Conservation (phyloP, 176 grass and related monocot species). For the Aegilops sharonensis region DNA sequence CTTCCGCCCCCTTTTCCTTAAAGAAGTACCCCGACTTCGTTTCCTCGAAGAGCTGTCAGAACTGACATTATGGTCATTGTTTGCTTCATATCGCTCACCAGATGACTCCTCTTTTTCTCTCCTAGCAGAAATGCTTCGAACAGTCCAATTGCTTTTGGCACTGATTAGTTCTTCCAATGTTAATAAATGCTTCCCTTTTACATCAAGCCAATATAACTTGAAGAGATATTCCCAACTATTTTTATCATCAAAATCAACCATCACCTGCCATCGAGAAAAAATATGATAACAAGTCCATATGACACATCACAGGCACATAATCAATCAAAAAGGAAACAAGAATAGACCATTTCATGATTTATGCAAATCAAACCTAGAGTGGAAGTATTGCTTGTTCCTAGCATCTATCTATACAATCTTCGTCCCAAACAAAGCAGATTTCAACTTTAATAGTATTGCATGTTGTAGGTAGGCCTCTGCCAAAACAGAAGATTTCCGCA, state of each 20-base stretch:
- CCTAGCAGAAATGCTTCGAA: conserved; percentile 40
- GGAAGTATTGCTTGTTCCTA: conserved; percentile 5
- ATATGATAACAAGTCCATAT: conserved; percentile 13
- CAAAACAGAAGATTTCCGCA: not conserved
- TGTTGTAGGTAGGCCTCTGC: conserved; percentile 4
- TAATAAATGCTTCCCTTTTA: conserved; percentile 74
- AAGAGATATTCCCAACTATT: conserved; percentile 99
- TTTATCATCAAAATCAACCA: conserved; percentile 92
- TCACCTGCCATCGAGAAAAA: conserved; percentile 42
- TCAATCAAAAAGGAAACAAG: conserved; percentile 12
- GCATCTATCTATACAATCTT: not conserved
- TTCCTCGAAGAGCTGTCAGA: conserved; percentile 61
- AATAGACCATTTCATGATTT: conserved; percentile 8
- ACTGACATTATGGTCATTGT: conserved; percentile 63
- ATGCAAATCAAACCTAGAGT: conserved; percentile 13
- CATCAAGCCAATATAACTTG: conserved; percentile 95
- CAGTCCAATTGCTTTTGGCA: conserved; percentile 67
- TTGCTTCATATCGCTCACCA: conserved; percentile 78
- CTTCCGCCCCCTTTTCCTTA: conserved; percentile 63
- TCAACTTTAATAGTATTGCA: not conserved
- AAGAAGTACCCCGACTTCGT: conserved; percentile 38
- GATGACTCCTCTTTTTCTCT: conserved; percentile 73
- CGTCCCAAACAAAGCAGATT: not conserved
- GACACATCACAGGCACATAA: not conserved
- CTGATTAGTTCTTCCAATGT: conserved; percentile 73